These are phyloP conservation scores for Geotrichum fermentans DNA, from an alignment of 1,139 yeast genomes.

Conservation along the genomic window DNA sequence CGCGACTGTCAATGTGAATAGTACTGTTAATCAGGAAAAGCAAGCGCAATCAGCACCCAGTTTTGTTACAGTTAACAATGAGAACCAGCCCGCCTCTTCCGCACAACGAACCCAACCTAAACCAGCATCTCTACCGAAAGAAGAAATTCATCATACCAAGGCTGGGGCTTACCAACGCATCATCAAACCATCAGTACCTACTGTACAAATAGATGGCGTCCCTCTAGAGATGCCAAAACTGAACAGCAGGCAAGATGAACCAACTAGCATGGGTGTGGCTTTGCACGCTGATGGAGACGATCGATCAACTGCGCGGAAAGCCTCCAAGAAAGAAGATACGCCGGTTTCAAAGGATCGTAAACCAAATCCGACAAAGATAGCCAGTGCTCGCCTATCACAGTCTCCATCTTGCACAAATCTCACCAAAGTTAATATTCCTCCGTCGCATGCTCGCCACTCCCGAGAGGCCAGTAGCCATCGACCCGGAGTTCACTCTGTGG, in stretches of 20 bases:
- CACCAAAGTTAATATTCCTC: background rate
- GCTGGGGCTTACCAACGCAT: background rate
- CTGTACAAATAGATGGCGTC: background rate
- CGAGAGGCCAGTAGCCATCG: background rate
- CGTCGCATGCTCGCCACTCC: background rate
- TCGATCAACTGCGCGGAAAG: background rate
- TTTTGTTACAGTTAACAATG: no score
- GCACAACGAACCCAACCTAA: no score
- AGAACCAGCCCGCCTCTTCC: no score
- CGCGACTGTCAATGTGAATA: background rate
- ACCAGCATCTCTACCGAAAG: background rate
- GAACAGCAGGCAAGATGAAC: no score
- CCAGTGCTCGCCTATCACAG: no score
- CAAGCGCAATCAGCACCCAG: no score
- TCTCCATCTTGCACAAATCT: background rate
- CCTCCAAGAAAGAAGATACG: background rate
- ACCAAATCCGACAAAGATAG: no score
- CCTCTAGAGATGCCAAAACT: no score
- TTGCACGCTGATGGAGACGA: background rate
- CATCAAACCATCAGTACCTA: background rate
- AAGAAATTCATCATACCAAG: background rate
- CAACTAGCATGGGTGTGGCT: no score
- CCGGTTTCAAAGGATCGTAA: background rate
- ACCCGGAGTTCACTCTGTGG: background rate
- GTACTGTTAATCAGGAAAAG: no score